Percentiles rank a stretch among this genome's conserved stretches.
These are phyloP conservation scores for Tylopilus felleus DNA, from an alignment of 768 basidiomycete genomes.

Conservation along the genomic window DNA sequence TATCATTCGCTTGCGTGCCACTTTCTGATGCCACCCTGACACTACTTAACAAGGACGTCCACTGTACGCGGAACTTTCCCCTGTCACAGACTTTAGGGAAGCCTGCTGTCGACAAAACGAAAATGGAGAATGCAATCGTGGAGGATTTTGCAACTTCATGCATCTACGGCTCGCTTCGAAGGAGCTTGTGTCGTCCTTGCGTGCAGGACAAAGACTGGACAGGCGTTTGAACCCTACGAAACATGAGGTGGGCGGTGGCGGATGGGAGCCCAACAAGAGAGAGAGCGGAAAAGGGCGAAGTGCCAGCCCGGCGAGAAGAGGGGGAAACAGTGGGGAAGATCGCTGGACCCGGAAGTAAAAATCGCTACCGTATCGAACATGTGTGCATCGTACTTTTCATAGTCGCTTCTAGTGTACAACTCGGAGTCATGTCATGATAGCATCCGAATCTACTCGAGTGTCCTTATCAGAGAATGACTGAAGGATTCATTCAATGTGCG, in stretches of 20 bases:
- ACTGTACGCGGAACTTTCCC: constrained; percentile 94
- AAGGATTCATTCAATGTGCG: background rate
- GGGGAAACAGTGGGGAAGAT: constrained; percentile 68
- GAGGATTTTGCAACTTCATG: constrained; percentile 99
- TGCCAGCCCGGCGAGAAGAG: constrained; percentile 65
- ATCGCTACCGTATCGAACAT: background rate
- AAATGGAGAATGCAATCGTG: constrained; percentile 96
- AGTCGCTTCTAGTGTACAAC: background rate
- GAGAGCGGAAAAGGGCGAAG: constrained; percentile 66
- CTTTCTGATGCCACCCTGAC: constrained; percentile 4
- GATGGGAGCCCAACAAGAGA: constrained; percentile 80
- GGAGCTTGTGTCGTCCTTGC: constrained; percentile 74
- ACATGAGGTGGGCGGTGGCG: constrained; percentile 62
- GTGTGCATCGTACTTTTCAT: background rate
- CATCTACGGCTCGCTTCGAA: constrained; percentile 87
- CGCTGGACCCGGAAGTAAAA: constrained; percentile 65
- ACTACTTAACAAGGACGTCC: constrained; percentile 67
- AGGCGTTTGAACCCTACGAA: constrained; percentile 70
- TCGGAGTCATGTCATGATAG: background rate
- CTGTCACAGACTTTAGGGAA: constrained; percentile 98
- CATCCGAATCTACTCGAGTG: background rate
- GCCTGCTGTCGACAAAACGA: constrained; percentile 99
- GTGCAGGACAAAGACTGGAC: constrained; percentile 81
- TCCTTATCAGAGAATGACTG: background rate
- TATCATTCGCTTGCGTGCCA: background rate